A percentile compares a stretch with the other conserved stretches of the same genome.
Evolutionary conservation across 768 basidiomycete species (phyloP).

Genomic region (Trichaptum fuscoviolaceum): DNA sequence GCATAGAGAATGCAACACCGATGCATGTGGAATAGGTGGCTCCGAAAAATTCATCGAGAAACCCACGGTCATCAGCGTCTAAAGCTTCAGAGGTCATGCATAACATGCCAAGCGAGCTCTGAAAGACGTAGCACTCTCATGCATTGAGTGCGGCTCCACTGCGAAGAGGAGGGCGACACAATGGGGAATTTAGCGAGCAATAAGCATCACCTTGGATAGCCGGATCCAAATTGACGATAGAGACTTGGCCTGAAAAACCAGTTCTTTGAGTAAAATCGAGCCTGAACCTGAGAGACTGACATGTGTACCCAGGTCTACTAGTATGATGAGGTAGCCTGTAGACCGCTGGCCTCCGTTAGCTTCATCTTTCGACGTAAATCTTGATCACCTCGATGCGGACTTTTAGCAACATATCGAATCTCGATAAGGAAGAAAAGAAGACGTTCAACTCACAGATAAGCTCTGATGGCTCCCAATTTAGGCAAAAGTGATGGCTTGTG

Average conservation of each 20-base stretch:
- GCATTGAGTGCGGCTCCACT: not conserved
- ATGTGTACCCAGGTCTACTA: not conserved
- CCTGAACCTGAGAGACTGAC: not conserved
- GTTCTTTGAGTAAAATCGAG: too few species aligned
- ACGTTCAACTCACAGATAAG: not conserved
- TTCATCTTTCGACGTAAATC: not conserved
- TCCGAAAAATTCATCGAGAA: not conserved
- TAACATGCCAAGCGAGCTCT: not conserved
- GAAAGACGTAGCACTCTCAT: constrained; percentile 1
- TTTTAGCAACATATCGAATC: constrained; percentile 1
- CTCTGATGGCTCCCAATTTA: not conserved
- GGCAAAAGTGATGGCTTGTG: not conserved
- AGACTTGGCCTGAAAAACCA: not conserved
- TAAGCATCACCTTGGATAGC: not conserved
- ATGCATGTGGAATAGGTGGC: not conserved
- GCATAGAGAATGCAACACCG: not conserved
- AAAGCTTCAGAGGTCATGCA: constrained; percentile 3
- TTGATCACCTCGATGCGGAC: constrained; percentile 2
- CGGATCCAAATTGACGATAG: not conserved
- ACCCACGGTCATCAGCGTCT: not conserved
- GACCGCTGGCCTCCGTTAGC: not conserved
- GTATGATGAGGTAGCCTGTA: too few species aligned
- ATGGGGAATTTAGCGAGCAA: constrained; percentile 2
- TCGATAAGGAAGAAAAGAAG: not conserved
- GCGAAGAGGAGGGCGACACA: not conserved